Percentiles rank a stretch among this genome's conserved stretches.
Evolutionary conservation across 768 basidiomycete species (phyloP).

Genomic region (Lentinula sp.): DNA sequence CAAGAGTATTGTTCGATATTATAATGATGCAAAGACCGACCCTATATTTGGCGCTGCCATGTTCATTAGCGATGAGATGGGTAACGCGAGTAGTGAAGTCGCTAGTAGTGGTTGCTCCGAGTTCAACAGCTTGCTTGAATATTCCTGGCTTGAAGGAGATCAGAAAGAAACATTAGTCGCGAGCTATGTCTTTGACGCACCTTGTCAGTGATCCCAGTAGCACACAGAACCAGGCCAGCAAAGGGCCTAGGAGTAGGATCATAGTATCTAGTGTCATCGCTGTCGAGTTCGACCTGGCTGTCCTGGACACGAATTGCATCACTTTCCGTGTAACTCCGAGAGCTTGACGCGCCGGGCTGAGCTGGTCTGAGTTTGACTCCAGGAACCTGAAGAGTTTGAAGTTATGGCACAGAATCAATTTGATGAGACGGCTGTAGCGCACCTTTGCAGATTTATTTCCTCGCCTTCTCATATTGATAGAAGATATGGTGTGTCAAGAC

Average conservation of each 20-base stretch:
- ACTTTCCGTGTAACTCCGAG: constrained; percentile 18
- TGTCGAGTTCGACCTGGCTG: constrained; percentile 36
- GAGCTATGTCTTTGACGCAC: constrained; percentile 17
- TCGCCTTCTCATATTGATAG: not conserved
- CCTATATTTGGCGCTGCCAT: constrained; percentile 80
- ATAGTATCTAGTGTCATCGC: constrained; percentile 35
- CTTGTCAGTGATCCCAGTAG: constrained; percentile 77
- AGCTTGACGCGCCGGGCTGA: constrained; percentile 26
- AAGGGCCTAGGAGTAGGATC: constrained; percentile 65
- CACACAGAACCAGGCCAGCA: constrained; percentile 58
- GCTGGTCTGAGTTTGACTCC: constrained; percentile 78
- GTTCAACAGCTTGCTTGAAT: constrained; percentile 71
- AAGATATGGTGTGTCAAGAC: not conserved
- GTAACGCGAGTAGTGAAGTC: constrained; percentile 86
- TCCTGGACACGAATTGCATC: constrained; percentile 38
- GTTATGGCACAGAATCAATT: too few relatives aligned
- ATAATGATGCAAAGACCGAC: constrained; percentile 32
- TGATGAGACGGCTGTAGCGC: not conserved
- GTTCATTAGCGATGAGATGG: constrained; percentile 76
- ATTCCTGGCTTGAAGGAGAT: constrained; percentile 45
- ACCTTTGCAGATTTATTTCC: constrained; percentile 4
- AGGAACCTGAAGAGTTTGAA: constrained; percentile 48
- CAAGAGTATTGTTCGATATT: not conserved
- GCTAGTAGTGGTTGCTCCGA: constrained; percentile 64
- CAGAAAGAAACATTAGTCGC: not conserved